phyloP scores from a whole-genome alignment of 495 filamentous ascomycete species.

The Amniculicola lignicola region DNA sequence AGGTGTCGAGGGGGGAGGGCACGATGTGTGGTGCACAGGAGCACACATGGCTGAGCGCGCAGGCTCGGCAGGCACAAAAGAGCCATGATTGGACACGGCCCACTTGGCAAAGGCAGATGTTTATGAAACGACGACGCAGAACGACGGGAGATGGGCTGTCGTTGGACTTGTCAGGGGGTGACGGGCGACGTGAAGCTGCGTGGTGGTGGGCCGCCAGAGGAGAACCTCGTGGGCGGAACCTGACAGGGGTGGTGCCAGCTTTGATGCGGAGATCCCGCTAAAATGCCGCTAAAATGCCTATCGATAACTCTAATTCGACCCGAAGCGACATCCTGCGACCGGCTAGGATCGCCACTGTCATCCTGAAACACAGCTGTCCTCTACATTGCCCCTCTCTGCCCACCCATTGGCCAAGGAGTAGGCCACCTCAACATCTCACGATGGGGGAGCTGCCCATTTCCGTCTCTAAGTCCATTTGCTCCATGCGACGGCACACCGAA shows the following conservation, averaged over 20 bases:
- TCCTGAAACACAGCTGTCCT: no score
- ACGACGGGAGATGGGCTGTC: conserved; percentile 3
- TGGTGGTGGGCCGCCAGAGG: no score
- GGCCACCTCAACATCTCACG: no score
- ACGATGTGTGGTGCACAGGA: conserved; percentile 12
- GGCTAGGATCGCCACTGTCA: neutral
- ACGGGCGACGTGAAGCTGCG: neutral
- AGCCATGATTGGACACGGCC: conserved; percentile 11
- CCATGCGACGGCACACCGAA: no score
- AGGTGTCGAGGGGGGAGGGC: conserved; percentile 1
- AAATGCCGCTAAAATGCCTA: no score
- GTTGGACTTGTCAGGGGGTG: neutral
- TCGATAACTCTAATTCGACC: conserved; percentile 15
- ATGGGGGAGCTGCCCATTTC: no score
- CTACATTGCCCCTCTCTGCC: no score
- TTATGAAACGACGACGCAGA: conserved; percentile 19
- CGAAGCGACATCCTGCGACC: neutral
- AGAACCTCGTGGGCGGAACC: no score
- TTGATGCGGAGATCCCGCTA: no score
- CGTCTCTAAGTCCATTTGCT: no score
- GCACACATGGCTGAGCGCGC: neutral
- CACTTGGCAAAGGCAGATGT: neutral
- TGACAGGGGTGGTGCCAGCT: no score
- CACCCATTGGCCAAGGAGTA: no score
- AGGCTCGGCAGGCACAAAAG: conserved; percentile 20